Evolutionary conservation across 2,329 filamentous ascomycete genomes (phyloP).

Genomic region (Stagonosporopsis cucurbitacearum): DNA sequence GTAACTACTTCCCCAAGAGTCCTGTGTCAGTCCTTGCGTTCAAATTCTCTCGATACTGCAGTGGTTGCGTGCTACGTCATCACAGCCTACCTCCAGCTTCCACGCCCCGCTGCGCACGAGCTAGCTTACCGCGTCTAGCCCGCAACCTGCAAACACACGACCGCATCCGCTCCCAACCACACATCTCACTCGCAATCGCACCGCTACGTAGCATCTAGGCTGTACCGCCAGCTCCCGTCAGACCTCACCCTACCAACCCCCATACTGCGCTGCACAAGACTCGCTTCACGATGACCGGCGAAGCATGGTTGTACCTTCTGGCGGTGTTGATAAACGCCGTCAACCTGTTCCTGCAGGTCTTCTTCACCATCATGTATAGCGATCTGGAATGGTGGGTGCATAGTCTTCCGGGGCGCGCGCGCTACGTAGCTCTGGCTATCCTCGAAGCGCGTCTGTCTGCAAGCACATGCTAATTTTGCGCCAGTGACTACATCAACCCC

Average conservation of each 20-base stretch:
- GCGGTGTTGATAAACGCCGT: slow-evolving; percentile 99
- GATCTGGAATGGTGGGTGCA: slow-evolving; percentile 92
- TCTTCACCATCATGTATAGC: slow-evolving; percentile 99
- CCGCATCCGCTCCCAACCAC: slow-evolving; percentile 26
- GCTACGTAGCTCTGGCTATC: neutral
- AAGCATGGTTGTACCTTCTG: slow-evolving; percentile 97
- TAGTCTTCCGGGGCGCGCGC: neutral
- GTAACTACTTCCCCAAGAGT: slow-evolving; percentile 16
- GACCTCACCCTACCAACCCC: slow-evolving; percentile 16
- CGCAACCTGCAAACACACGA: slow-evolving; percentile 45
- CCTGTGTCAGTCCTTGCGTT: slow-evolving; percentile 8
- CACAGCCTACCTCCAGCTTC: slow-evolving; percentile 21
- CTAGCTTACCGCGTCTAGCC: slow-evolving; percentile 45
- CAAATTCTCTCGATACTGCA: slow-evolving; percentile 6
- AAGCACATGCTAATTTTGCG: slow-evolving; percentile 42
- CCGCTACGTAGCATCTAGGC: slow-evolving; percentile 20
- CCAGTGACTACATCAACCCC: slow-evolving; percentile 98
- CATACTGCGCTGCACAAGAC: slow-evolving; percentile 34
- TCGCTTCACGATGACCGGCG: slow-evolving; percentile 79
- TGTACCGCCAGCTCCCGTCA: slow-evolving; percentile 17
- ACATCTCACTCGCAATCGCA: slow-evolving; percentile 28
- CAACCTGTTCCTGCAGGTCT: slow-evolving; percentile 99
- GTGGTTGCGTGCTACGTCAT: slow-evolving; percentile 34
- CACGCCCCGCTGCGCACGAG: slow-evolving; percentile 39
- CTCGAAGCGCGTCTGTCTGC: neutral